Percentiles rank a stretch among this genome's conserved stretches.
These are phyloP conservation scores for Kazachstania martiniae DNA, from an alignment of 805 yeast species.

Conservation along the genomic window DNA sequence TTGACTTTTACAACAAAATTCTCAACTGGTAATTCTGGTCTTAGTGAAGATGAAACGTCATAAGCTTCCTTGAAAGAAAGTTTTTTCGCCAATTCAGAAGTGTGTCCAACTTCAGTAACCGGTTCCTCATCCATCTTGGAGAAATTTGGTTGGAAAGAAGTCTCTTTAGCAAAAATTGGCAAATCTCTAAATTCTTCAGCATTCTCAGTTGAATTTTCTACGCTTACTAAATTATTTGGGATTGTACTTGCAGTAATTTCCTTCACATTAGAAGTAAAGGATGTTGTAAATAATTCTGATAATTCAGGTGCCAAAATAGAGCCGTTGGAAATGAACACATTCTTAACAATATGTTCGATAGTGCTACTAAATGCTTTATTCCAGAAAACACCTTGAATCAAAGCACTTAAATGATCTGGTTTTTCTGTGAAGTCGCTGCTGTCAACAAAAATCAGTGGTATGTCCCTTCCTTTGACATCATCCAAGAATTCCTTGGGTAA, in stretches of 20 bases:
- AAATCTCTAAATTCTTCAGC: conserved; percentile 22
- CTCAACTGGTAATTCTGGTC: conserved; percentile 84
- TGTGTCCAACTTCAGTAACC: conserved; percentile 25
- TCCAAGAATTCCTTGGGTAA: conserved; percentile 41
- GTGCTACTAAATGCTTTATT: neutral
- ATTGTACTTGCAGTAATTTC: neutral
- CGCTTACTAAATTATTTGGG: neutral
- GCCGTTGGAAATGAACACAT: neutral
- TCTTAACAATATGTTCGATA: too few species aligned
- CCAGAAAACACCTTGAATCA: neutral
- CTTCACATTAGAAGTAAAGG: neutral
- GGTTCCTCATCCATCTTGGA: conserved; percentile 31
- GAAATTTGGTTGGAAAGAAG: conserved; percentile 56
- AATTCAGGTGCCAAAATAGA: neutral
- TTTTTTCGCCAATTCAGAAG: conserved; percentile 46
- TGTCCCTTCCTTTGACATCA: conserved; percentile 40
- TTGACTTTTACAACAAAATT: conserved; percentile 83
- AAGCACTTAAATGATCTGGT: neutral
- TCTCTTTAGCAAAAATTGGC: conserved; percentile 48
- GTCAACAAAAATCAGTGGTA: conserved; percentile 50
- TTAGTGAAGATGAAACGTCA: conserved; percentile 42
- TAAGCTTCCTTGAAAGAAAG: conserved; percentile 78
- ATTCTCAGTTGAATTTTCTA: conserved; percentile 25
- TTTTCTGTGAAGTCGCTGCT: conserved; percentile 33
- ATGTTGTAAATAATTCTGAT: neutral